These are phyloP conservation scores for Calonectria fujianensis DNA, from an alignment of 2,329 filamentous ascomycete genomes.

Conservation along the genomic window DNA sequence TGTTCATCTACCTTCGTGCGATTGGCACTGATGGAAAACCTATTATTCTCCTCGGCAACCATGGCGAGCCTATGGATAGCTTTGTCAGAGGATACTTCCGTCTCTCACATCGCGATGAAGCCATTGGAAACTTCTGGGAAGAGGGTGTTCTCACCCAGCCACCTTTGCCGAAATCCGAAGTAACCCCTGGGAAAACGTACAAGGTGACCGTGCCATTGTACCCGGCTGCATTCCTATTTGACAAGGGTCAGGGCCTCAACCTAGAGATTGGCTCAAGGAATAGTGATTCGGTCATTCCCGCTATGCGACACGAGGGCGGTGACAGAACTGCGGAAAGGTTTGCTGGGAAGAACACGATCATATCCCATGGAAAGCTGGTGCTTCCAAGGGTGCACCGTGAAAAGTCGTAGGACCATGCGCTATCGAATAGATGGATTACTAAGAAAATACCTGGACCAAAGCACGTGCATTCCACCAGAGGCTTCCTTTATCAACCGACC, in stretches of 20 bases:
- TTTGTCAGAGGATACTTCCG: slow-evolving; percentile 26
- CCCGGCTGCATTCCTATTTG: slow-evolving; percentile 29
- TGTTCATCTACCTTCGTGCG: slow-evolving; percentile 29
- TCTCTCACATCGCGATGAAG: slow-evolving; percentile 36
- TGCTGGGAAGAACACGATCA: slow-evolving; percentile 23
- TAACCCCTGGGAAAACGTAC: slow-evolving; percentile 16
- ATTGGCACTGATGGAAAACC: background rate
- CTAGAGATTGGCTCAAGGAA: slow-evolving; percentile 30
- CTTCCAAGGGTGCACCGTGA: slow-evolving; percentile 20
- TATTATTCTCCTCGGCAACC: slow-evolving; percentile 21
- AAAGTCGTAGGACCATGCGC: background rate
- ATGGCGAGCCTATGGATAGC: slow-evolving; percentile 30
- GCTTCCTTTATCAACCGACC: background rate
- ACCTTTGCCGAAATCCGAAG: background rate
- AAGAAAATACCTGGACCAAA: background rate
- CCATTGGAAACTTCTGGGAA: slow-evolving; percentile 4
- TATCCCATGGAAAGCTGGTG: slow-evolving; percentile 27
- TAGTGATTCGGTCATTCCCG: slow-evolving; percentile 15
- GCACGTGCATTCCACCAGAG: background rate
- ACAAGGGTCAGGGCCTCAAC: slow-evolving; percentile 20
- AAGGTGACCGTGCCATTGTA: slow-evolving; percentile 26
- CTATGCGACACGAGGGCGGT: slow-evolving; percentile 35
- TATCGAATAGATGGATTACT: background rate
- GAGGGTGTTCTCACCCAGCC: slow-evolving; percentile 14
- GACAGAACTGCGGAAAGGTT: slow-evolving; percentile 28